Percentiles rank a stretch among this genome's conserved stretches.
phyloP scores from a whole-genome alignment of 2,329 filamentous ascomycete species.

The Eurotiales sp. region DNA sequence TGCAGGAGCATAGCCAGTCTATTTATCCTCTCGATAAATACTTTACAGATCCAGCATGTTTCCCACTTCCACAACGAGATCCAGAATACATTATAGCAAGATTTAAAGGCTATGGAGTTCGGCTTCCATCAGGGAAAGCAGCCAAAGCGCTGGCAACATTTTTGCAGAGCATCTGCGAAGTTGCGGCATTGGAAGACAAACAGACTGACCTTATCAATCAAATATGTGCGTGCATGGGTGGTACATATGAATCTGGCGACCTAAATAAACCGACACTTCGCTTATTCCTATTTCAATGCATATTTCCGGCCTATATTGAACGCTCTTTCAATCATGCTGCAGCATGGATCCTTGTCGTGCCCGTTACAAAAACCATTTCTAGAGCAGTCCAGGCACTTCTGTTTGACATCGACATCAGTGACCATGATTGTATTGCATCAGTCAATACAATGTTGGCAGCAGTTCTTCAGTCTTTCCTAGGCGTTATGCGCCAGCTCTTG shows the following conservation, averaged over 20 bases:
- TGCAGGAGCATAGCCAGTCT: constrained; percentile 58
- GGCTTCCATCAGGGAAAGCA: constrained; percentile 46
- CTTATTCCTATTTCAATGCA: constrained; percentile 49
- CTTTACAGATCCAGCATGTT: constrained; percentile 58
- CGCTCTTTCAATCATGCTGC: constrained; percentile 41
- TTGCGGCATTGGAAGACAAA: constrained; percentile 56
- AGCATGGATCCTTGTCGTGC: constrained; percentile 51
- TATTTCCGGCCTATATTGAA: constrained; percentile 57
- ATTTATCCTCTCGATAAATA: constrained; percentile 56
- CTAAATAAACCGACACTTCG: constrained; percentile 45
- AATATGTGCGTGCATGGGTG: constrained; percentile 48
- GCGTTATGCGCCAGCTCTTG: constrained; percentile 35
- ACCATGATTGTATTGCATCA: constrained; percentile 35
- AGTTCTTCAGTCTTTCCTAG: constrained; percentile 36
- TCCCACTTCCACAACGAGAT: constrained; percentile 58
- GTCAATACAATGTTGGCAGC: constrained; percentile 33
- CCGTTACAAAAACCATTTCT: constrained; percentile 49
- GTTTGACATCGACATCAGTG: constrained; percentile 43
- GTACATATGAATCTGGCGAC: constrained; percentile 40
- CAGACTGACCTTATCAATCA: constrained; percentile 55
- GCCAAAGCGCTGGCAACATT: constrained; percentile 56
- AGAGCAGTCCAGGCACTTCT: constrained; percentile 43
- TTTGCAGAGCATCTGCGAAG: constrained; percentile 56
- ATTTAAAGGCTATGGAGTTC: constrained; percentile 57
- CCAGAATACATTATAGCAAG: constrained; percentile 61